Evolutionary conservation across 2,329 filamentous ascomycete species (phyloP).

Genomic region (Furcasterigmium furcatum): DNA sequence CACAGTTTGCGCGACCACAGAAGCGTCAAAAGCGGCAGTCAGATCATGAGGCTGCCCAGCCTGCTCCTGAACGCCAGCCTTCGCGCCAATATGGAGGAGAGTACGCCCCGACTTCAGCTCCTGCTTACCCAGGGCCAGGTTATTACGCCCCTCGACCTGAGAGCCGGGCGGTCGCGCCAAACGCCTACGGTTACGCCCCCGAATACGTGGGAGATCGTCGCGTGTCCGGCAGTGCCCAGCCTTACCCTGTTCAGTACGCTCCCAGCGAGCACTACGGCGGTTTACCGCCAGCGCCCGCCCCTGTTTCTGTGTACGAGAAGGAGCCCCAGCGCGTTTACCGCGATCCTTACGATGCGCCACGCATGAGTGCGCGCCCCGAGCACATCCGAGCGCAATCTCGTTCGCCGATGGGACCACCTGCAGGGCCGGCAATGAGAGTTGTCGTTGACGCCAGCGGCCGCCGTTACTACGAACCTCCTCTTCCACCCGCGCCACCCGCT

Average conservation of each 20-base stretch:
- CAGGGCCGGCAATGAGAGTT: conserved; percentile 60
- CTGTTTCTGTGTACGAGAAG: conserved; percentile 24
- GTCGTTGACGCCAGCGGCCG: conserved; percentile 81
- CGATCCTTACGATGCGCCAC: conserved; percentile 36
- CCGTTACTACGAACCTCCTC: conserved; percentile 63
- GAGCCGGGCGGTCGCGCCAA: conserved; percentile 8
- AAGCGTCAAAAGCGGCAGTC: conserved; percentile 52
- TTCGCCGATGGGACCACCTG: conserved; percentile 48
- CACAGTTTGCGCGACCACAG: conserved; percentile 48
- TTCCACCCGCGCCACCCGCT: conserved; percentile 14
- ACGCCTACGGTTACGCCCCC: conserved; percentile 22
- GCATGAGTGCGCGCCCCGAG: conserved; percentile 46
- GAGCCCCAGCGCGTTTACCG: conserved; percentile 39
- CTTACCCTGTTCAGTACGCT: conserved; percentile 32
- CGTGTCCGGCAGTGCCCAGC: conserved; percentile 23
- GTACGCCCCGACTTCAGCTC: conserved; percentile 16
- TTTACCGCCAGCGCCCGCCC: background rate
- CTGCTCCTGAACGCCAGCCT: conserved; percentile 29
- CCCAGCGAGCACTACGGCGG: conserved; percentile 30
- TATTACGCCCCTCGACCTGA: conserved; percentile 19
- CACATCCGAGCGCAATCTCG: conserved; percentile 44
- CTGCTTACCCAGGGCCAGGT: conserved; percentile 30
- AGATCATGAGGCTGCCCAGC: conserved; percentile 36
- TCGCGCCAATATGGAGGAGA: conserved; percentile 22
- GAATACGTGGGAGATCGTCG: conserved; percentile 28